A percentile compares a stretch with the other conserved stretches of the same genome.
Conservation (phyloP, 345 rosid species). For the Lepidium didymum region DNA sequence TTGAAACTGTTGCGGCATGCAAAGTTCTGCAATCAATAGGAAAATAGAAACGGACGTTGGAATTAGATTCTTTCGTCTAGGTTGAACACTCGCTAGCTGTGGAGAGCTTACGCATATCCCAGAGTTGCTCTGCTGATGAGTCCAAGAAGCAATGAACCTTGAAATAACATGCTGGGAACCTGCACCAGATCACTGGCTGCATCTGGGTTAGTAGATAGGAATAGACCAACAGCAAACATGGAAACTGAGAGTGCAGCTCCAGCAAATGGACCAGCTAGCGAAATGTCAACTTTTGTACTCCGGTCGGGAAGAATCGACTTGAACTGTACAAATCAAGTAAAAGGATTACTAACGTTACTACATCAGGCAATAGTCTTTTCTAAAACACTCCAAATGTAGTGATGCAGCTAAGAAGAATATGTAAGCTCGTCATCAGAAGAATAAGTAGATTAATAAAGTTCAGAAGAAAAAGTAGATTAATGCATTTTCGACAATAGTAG, state of each 20-base stretch:
- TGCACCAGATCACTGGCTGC: slow-evolving; percentile 76
- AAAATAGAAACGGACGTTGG: background rate
- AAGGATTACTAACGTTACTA: background rate
- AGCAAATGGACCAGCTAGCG: slow-evolving; percentile 91
- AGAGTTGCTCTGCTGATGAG: slow-evolving; percentile 88
- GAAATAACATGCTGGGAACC: slow-evolving; percentile 88
- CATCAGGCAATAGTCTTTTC: background rate
- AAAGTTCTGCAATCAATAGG: slow-evolving; percentile 49
- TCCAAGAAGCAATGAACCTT: slow-evolving; percentile 95
- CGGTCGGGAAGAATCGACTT: slow-evolving; percentile 93
- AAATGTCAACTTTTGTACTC: slow-evolving; percentile 77
- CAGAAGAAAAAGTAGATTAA: background rate
- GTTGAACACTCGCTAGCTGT: slow-evolving; percentile 15
- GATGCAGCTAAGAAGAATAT: background rate
- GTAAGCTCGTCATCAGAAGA: background rate
- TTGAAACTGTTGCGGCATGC: slow-evolving; percentile 79
- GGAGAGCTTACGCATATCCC: slow-evolving; percentile 69
- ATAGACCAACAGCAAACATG: slow-evolving; percentile 81
- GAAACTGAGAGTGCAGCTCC: slow-evolving; percentile 86
- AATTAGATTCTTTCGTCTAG: background rate
- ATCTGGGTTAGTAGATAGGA: slow-evolving; percentile 69
- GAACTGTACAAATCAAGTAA: slow-evolving; percentile 47
- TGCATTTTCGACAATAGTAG: background rate
- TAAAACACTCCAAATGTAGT: background rate
- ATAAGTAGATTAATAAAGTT: background rate